phyloP scores from a whole-genome alignment of 164 flowering plant species.

The Aristolochia fimbriata region DNA sequence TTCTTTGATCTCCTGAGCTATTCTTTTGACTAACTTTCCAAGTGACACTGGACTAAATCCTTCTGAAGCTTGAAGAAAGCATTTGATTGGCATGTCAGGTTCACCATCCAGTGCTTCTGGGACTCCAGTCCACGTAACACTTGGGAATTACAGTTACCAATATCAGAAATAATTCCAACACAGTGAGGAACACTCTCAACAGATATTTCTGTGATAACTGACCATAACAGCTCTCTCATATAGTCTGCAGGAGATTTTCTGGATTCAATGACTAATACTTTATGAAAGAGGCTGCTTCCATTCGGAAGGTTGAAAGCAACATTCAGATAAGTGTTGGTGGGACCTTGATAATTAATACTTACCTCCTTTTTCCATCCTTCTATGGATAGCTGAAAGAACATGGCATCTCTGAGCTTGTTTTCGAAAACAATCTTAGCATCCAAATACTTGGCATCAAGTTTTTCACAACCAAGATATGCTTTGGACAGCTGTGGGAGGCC shows the following conservation, averaged over 20 bases:
- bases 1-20: constrained; percentile 12
- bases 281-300: constrained; percentile 20
- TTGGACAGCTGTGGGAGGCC: constrained; percentile 15
- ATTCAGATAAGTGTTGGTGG: constrained; percentile 10
- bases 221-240: constrained; percentile 11
- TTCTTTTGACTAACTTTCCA: neutral
- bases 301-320: constrained; percentile 18
- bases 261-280: constrained; percentile 9
- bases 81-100: constrained; percentile 17
- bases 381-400: constrained; percentile 20
- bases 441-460: constrained; percentile 13
- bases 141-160: constrained; percentile 2
- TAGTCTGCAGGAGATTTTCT: constrained; percentile 6
- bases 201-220: constrained; percentile 5
- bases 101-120: constrained; percentile 25
- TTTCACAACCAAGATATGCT: constrained; percentile 9
- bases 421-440: constrained; percentile 13
- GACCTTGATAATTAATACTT: neutral
- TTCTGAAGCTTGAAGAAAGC: constrained; percentile 12
- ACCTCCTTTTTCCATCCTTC: constrained; percentile 14
- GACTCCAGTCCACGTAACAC: constrained; percentile 13
- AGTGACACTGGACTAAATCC: constrained; percentile 12
- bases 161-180: constrained; percentile 20
- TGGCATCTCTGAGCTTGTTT: constrained; percentile 14
- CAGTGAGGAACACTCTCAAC: constrained; percentile 9